Conservation (phyloP, 2,329 filamentous ascomycete genomes). For the Thyridium curvatum region DNA sequence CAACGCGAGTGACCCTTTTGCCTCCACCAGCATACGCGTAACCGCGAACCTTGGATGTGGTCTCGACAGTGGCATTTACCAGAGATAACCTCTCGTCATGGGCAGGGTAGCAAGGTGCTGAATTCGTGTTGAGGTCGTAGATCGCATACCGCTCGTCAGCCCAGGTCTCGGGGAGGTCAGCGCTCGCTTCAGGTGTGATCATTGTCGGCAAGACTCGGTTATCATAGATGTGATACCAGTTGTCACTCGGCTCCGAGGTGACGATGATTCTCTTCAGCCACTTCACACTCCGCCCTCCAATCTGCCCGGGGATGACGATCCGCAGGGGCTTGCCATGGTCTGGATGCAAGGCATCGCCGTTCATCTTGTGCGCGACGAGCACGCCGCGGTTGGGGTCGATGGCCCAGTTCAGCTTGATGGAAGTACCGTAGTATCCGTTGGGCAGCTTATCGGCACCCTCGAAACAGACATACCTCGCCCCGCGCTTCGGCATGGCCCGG, state of each 20-base stretch:
- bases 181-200: slow-evolving; percentile 74
- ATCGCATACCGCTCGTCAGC: slow-evolving; percentile 87
- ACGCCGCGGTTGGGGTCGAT: slow-evolving; percentile 78
- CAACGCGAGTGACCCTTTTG: slow-evolving; percentile 73
- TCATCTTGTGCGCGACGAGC: slow-evolving; percentile 87
- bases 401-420: slow-evolving; percentile 81
- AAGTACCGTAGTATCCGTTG: slow-evolving; percentile 85
- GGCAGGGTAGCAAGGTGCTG: slow-evolving; percentile 70
- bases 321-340: slow-evolving; percentile 84
- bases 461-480: slow-evolving; percentile 81
- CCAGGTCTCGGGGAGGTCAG: slow-evolving; percentile 71
- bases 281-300: slow-evolving; percentile 87
- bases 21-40: slow-evolving; percentile 90
- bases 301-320: slow-evolving; percentile 82
- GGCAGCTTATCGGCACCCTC: slow-evolving; percentile 84
- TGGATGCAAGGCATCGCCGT: slow-evolving; percentile 70
- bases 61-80: slow-evolving; percentile 16
- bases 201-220: slow-evolving; percentile 85
- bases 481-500: slow-evolving; percentile 59
- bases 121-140: slow-evolving; percentile 86
- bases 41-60: slow-evolving; percentile 62
- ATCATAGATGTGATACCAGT: slow-evolving; percentile 95
- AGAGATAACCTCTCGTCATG: slow-evolving; percentile 65
- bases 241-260: slow-evolving; percentile 73
- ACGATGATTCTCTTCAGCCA: slow-evolving; percentile 81